Evolutionary conservation across 2,329 filamentous ascomycete species (phyloP).

Genomic region (Fusarium solani-melongenae): DNA sequence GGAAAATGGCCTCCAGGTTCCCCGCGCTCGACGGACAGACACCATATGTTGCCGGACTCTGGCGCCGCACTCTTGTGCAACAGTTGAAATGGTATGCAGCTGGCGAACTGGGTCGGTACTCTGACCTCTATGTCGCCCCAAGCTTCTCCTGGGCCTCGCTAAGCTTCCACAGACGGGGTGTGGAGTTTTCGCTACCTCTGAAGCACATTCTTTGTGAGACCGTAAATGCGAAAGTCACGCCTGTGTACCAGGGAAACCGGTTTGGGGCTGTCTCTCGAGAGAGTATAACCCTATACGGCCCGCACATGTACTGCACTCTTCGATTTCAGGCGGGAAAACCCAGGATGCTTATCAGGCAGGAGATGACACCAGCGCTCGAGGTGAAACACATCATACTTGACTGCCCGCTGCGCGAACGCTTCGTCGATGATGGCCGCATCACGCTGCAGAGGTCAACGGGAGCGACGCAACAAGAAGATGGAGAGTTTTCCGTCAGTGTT

Average conservation of each 20-base stretch:
- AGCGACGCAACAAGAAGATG: neutral
- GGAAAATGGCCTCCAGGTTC: neutral
- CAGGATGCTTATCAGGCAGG: neutral
- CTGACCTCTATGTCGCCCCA: neutral
- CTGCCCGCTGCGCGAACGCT: neutral
- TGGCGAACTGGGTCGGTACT: neutral
- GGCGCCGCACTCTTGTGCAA: neutral
- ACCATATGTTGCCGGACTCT: neutral
- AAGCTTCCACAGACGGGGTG: neutral
- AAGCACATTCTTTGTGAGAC: neutral
- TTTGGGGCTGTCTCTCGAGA: neutral
- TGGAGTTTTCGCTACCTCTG: neutral
- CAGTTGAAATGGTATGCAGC: neutral
- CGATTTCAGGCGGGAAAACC: neutral
- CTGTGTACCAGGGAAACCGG: neutral
- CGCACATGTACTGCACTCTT: neutral
- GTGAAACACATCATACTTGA: neutral
- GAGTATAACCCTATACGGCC: neutral
- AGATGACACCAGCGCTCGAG: neutral
- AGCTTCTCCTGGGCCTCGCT: neutral
- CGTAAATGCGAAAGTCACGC: neutral
- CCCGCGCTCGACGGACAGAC: neutral
- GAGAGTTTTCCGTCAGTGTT: neutral
- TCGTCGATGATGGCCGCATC: neutral
- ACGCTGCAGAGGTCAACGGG: neutral